Evolutionary conservation across 768 basidiomycete species (phyloP), one percentile per base, ranked within the genome.

Genomic region (Naganishia friedmannii): DNA sequence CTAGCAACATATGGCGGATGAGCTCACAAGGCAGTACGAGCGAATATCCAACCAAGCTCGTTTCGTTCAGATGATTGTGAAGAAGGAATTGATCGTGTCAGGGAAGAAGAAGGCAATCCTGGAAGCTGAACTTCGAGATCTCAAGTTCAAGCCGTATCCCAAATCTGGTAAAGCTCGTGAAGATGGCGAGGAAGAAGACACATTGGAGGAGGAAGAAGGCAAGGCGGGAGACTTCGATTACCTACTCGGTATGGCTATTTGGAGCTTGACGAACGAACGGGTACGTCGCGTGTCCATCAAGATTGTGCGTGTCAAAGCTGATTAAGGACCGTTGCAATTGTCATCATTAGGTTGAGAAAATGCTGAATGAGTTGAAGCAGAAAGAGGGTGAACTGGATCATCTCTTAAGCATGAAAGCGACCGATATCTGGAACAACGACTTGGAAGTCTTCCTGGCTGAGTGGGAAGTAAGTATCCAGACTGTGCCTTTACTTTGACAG

Each of bases 1-100:
- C 13, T 75, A 97, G 93, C 93, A 95, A 78, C 85, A 85, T 81
- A 85, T 94, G 65, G 90, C 92, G 12, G 86, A 86, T 72, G 90
- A 94, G 75, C 84, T 99, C 34, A 89, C 93, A 75, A 83, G 82
- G 53, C 86, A 88, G 48, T 88, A 91, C 70, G 93, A 97, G 77
- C 90, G 87, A 73, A 84, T 97, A 21, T 88, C 88, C 67, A 98
- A 98, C 79, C 96, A 99, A 79, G 95, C 93, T 15, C 89, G 94
- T 26, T 99, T 99, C 82, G 88, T 99, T 60, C 87, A 92, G 80
- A 94, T 97, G 93, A 95, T 98, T 74, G 85, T 98, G 68, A 87
- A 89, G 75, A 90, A 87, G 78, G 83, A 92, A 77, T 86, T 98
- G 23, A 81, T 86, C 32, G 88, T 99, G 29, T 87, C 89, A 15